phyloP scores from a whole-genome alignment of 352 stramenopile genomes.

The Globisporangium mamillatum region DNA sequence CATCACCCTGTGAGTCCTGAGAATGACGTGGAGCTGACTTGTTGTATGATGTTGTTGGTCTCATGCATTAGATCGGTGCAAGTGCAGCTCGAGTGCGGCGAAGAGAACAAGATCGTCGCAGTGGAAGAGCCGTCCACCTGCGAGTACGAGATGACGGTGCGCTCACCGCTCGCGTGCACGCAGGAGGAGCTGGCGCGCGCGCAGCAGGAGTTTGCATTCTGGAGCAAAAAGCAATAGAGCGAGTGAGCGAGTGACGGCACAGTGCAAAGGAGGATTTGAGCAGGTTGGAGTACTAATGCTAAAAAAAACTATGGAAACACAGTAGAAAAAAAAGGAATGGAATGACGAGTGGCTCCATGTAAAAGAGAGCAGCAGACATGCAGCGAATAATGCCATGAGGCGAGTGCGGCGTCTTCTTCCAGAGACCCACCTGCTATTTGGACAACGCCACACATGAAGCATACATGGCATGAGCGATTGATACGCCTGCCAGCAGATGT shows the following conservation, averaged over 20 bases:
- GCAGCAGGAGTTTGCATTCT: conserved; percentile 52
- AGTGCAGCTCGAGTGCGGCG: conserved; percentile 79
- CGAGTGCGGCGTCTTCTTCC: not conserved
- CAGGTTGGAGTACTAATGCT: not conserved
- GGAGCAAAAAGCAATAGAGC: conserved; percentile 17
- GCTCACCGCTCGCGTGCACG: conserved; percentile 61
- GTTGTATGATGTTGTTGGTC: not conserved
- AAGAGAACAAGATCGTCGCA: conserved; percentile 76
- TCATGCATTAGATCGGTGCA: conserved; percentile 41
- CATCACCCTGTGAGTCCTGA: not conserved
- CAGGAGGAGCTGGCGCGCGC: conserved; percentile 37
- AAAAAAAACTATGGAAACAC: not conserved
- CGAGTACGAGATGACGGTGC: conserved; percentile 87
- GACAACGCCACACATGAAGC: not conserved
- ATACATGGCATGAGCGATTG: not conserved
- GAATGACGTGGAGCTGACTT: not conserved
- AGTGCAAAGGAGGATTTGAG: not conserved
- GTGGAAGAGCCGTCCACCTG: conserved; percentile 93
- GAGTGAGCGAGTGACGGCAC: not conserved
- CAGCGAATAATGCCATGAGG: too few species aligned
- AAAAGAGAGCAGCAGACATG: too few species aligned
- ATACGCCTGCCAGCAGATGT: not conserved
- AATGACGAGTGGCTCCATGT: not conserved
- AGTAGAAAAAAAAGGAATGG: not conserved
- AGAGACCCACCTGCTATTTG: not conserved